Conservation (phyloP, 768 basidiomycete genomes). For the Asterophora lycoperdoides region DNA sequence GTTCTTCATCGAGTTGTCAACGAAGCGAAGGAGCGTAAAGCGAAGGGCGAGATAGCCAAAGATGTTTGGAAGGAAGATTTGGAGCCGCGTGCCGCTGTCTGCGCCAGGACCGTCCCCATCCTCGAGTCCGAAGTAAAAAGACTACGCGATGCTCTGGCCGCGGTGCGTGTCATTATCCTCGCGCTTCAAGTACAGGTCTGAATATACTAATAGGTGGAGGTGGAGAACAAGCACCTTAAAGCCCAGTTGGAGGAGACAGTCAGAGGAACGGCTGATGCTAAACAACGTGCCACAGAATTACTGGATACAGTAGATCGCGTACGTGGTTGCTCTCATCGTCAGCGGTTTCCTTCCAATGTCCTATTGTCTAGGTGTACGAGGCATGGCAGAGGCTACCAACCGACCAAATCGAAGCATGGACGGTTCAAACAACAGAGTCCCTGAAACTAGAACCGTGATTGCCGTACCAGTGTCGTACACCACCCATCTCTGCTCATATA, state of each 20-base stretch:
- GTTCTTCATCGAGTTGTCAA: conserved; percentile 63
- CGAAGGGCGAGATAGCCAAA: conserved; percentile 39
- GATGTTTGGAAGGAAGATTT: conserved; percentile 67
- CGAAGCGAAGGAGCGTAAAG: conserved; percentile 59
- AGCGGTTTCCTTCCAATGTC: conserved; percentile 1
- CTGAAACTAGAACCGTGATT: conserved; percentile 30
- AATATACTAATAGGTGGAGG: conserved; percentile 43
- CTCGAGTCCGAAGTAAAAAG: conserved; percentile 41
- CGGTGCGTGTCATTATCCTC: conserved; percentile 28
- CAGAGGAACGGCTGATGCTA: conserved; percentile 39
- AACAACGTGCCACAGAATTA: conserved; percentile 41
- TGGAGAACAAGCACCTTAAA: conserved; percentile 47
- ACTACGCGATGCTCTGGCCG: conserved; percentile 34
- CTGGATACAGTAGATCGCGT: conserved; percentile 56
- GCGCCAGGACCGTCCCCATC: conserved; percentile 60
- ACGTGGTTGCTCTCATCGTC: conserved; percentile 10
- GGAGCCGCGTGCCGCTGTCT: conserved; percentile 56
- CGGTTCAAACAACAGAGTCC: conserved; percentile 44
- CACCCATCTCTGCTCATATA: background rate
- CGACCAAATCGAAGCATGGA: conserved; percentile 61
- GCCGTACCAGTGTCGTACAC: conserved; percentile 18
- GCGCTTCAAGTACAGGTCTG: background rate
- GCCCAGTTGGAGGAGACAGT: conserved; percentile 47
- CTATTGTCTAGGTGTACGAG: conserved; percentile 35
- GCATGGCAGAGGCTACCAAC: conserved; percentile 54